A percentile compares a stretch with the other conserved stretches of the same genome.
phyloP scores from a whole-genome alignment of 2,329 filamentous ascomycete genomes.

The Metarhizium brunneum region DNA sequence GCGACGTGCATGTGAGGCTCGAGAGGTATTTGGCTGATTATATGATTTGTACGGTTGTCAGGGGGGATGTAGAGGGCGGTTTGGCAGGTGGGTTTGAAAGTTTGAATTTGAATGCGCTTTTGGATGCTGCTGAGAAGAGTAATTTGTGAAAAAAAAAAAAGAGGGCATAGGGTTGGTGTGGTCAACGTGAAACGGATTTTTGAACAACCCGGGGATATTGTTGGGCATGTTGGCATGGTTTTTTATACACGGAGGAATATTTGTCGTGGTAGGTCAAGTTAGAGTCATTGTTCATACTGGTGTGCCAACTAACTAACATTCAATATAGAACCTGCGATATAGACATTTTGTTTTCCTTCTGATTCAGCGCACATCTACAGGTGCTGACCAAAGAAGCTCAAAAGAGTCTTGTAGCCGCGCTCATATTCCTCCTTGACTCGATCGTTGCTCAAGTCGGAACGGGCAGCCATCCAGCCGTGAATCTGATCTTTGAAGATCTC shows the following conservation, averaged over 20 bases:
- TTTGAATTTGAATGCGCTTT: conserved; percentile 34
- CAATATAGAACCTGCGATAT: neutral
- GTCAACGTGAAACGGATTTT: no score
- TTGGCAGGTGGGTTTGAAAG: conserved; percentile 31
- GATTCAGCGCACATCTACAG: conserved; percentile 16
- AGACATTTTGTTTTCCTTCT: neutral
- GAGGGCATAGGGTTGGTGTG: no score
- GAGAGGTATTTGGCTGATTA: conserved; percentile 38
- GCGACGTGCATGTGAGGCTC: conserved; percentile 25
- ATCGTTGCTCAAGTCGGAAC: conserved; percentile 46
- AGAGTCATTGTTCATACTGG: no score
- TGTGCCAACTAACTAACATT: neutral
- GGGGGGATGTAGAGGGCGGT: conserved; percentile 26
- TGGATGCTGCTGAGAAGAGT: conserved; percentile 32
- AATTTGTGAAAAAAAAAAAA: neutral
- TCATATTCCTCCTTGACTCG: conserved; percentile 52
- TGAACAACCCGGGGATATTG: no score
- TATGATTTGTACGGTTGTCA: conserved; percentile 45
- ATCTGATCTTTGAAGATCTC: conserved; percentile 59
- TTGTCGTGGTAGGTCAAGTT: no score
- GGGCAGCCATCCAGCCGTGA: conserved; percentile 67
- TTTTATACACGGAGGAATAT: no score
- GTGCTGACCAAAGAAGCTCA: conserved; percentile 49
- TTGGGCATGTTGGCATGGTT: no score
- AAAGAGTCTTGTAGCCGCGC: conserved; percentile 49